Conservation (phyloP, 345 rosid species). For the Balakata baccata region DNA sequence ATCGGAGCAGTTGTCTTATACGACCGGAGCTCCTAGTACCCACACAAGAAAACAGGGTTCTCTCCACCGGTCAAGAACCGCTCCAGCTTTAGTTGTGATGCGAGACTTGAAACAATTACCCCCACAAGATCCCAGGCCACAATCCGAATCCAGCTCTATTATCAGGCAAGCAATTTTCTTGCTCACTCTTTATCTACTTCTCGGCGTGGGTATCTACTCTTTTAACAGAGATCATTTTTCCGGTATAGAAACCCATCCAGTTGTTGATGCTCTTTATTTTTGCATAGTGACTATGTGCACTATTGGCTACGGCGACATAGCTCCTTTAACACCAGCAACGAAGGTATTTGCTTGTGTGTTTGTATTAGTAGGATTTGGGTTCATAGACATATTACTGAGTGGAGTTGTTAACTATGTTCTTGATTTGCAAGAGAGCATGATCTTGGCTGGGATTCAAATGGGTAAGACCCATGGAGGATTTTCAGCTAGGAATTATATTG, state of each 20-base stretch:
- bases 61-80: conserved; percentile 69
- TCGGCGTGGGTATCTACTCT: conserved; percentile 36
- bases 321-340: conserved; percentile 36
- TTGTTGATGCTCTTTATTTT: conserved; percentile 57
- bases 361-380: conserved; percentile 46
- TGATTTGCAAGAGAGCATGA: conserved; percentile 45
- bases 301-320: conserved; percentile 62
- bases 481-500: conserved; percentile 27
- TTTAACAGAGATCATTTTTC: conserved; percentile 35
- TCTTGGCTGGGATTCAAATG: conserved; percentile 35
- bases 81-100: conserved; percentile 78
- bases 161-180: conserved; percentile 33
- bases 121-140: conserved; percentile 28
- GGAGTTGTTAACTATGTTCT: conserved; percentile 44
- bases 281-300: conserved; percentile 66
- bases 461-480: conserved; percentile 1
- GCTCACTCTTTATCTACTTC: conserved; percentile 31
- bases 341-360: conserved; percentile 42
- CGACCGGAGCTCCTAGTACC: conserved; percentile 9
- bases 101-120: conserved; percentile 30
- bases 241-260: conserved; percentile 41
- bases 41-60: conserved; percentile 28
- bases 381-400: conserved; percentile 44
- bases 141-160: conserved; percentile 26
- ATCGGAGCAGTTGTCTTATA: neutral